Evolutionary conservation across 108 stramenopile genomes (phyloP), one percentile per base, ranked within the genome.

Genomic region (Nitzschia sp.): DNA sequence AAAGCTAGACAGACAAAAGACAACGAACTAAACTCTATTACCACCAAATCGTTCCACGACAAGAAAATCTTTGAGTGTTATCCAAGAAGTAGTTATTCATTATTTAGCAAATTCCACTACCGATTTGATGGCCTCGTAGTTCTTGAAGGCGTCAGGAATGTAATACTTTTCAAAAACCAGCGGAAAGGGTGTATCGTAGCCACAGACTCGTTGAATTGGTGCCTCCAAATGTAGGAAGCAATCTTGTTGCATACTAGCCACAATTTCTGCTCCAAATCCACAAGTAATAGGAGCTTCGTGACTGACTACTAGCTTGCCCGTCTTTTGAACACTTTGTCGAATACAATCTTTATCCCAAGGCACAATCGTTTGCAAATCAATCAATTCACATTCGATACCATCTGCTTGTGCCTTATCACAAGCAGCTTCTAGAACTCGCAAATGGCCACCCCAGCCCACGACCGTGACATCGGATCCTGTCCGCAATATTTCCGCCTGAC

Each of bases 181-280:
- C 0, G 96, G 96, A 81, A 98, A 98, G 19, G 98, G 98, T 15
- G 96, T 98, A 70, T 98, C 98, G 60, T 93, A 95, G 11, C 98
- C 98, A 59, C 95, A 96, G 2, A 98, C 95, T 17, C 97, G 88
- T 70, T 94, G 89, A 60, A 97, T 93, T 23, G 98, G 98, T 6
- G 94, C 91, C 78, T 98, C 94, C 68, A 97, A 73, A 24, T 62
- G 59, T 59, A 95, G 82, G 72, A 96, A 96, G 74, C 95, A 94
- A 61, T 90, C 83, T 38, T 90, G 78, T 67, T 91, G 87, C 31
- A 97, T 51, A 2, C 84, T 90, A 1, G 96, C 89, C 2, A 88
- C 92, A 45, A 98, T 64, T 57, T 98, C 97, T 1, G 95, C 97
- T 1, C 95, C 97, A 67, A 96, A 98, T 42, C 97, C 97, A 71